Evolutionary conservation across 2,329 filamentous ascomycete species (phyloP).

Genomic region (Neopestalotiopsis sp.): DNA sequence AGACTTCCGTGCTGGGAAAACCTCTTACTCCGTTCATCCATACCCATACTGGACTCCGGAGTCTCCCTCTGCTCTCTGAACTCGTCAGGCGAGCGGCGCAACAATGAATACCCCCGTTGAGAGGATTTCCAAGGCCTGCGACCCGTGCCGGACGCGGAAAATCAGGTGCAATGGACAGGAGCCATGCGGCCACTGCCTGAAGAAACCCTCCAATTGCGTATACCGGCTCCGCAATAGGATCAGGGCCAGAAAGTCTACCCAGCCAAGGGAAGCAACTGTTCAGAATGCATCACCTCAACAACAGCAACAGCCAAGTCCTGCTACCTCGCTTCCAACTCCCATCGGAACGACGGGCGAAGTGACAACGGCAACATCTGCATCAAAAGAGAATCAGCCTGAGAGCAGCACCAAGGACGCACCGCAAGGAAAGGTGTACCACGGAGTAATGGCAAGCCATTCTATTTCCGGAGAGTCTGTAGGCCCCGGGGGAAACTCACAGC

Average conservation of each 20-base stretch:
- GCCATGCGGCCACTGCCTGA: conserved; percentile 25
- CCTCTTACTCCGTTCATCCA: conserved; percentile 3
- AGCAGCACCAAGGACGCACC: conserved; percentile 36
- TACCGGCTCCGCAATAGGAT: conserved; percentile 21
- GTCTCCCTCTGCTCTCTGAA: background rate
- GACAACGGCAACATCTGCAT: background rate
- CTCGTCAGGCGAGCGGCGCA: background rate
- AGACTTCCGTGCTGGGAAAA: background rate
- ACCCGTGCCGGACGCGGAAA: conserved; percentile 28
- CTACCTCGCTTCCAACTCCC: background rate
- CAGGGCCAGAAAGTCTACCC: background rate
- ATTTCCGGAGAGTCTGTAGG: conserved; percentile 25
- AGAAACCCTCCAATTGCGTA: conserved; percentile 23
- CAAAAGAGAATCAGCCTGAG: conserved; percentile 13
- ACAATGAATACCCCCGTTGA: background rate
- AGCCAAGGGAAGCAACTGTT: background rate
- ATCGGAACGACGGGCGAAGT: background rate
- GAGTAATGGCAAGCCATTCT: background rate
- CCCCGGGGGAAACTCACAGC: conserved; percentile 30
- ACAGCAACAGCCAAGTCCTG: conserved; percentile 14
- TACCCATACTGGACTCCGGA: background rate
- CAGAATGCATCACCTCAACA: background rate
- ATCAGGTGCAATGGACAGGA: conserved; percentile 26
- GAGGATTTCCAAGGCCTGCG: conserved; percentile 30
- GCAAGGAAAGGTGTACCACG: conserved; percentile 12